Conservation (phyloP, 495 filamentous ascomycete species). For the Sporormia fimetaria region DNA sequence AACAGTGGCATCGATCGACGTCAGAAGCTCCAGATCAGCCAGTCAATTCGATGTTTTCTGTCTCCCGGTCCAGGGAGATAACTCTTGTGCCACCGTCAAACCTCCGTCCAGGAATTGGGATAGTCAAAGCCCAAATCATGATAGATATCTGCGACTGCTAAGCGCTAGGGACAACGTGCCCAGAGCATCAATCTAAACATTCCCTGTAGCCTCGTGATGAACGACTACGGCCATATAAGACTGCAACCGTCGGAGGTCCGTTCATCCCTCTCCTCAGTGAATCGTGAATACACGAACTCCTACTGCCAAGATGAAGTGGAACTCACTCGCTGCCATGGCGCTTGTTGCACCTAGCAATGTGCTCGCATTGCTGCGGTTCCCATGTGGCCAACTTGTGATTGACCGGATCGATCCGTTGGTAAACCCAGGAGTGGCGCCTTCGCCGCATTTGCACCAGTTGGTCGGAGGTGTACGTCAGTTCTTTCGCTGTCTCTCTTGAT, state of each 20-base stretch:
- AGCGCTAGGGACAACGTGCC: background rate
- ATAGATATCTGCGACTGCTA: background rate
- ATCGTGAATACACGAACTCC: no score
- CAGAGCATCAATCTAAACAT: background rate
- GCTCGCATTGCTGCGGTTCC: slow-evolving; percentile 8
- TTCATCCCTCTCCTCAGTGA: no score
- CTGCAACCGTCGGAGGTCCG: no score
- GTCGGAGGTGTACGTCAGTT: slow-evolving; percentile 30
- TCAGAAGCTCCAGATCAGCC: no score
- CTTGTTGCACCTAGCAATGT: slow-evolving; percentile 11
- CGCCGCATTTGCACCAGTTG: slow-evolving; percentile 33
- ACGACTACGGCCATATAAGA: no score
- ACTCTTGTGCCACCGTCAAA: background rate
- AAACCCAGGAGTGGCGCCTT: slow-evolving; percentile 2
- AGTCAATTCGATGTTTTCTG: no score
- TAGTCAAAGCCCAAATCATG: slow-evolving; percentile 2
- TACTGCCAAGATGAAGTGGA: slow-evolving; percentile 10
- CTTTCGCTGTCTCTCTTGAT: background rate
- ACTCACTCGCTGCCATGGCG: background rate
- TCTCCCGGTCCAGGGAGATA: background rate
- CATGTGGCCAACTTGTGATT: slow-evolving; percentile 9
- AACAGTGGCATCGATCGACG: no score
- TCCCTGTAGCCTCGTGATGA: no score
- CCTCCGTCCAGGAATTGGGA: background rate
- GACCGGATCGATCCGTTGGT: slow-evolving; percentile 12